Conservation (phyloP, 306 rosid species). For the Corylus americana region DNA sequence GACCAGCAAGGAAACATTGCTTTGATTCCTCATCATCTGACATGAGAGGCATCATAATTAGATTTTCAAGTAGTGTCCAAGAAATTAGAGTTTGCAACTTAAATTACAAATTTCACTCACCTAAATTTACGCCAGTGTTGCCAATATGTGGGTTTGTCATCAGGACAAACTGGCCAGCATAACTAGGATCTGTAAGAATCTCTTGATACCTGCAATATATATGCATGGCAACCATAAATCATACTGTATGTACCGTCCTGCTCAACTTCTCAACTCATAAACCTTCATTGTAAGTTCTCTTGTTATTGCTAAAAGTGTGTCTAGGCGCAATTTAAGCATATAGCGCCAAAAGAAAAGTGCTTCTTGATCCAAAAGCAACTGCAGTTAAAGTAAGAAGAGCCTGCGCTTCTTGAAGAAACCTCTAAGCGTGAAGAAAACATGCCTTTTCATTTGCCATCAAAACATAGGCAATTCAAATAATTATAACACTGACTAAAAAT, state of each 20-base stretch:
- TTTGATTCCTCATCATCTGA: constrained; percentile 87
- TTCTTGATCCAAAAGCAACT: neutral
- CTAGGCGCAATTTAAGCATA: neutral
- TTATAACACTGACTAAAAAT: no score
- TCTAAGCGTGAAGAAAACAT: neutral
- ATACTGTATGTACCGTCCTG: neutral
- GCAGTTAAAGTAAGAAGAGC: no score
- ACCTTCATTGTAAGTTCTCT: neutral
- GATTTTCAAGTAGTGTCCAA: constrained; percentile 15
- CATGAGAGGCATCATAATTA: constrained; percentile 12
- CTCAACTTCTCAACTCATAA: constrained; percentile 8
- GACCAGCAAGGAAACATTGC: constrained; percentile 81
- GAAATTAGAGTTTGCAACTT: neutral
- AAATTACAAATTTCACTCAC: constrained; percentile 37
- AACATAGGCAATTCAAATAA: no score
- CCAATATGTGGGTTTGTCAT: constrained; percentile 98
- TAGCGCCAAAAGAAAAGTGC: neutral
- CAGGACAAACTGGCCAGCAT: constrained; percentile 92
- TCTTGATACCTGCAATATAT: constrained; percentile 76
- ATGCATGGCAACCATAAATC: constrained; percentile 21
- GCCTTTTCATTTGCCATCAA: neutral
- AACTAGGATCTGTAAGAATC: constrained; percentile 94
- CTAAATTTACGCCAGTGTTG: constrained; percentile 87
- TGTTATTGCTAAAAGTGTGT: neutral
- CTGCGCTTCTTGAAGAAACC: no score